A percentile compares a stretch with the other conserved stretches of the same genome.
Evolutionary conservation across 176 grass and related monocot species (phyloP).

Genomic region (Elaeis guineensis): DNA sequence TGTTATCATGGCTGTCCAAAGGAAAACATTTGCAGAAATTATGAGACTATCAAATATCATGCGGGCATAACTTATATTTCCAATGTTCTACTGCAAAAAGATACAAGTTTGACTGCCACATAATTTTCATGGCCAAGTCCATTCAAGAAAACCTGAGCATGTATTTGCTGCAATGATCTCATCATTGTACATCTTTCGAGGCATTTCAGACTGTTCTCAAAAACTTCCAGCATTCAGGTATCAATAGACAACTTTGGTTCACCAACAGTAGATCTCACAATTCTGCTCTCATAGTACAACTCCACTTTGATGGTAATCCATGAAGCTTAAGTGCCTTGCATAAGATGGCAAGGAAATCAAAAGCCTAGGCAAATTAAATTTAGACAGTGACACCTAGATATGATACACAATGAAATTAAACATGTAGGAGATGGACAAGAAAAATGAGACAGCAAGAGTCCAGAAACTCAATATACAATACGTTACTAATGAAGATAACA

Average conservation of each 20-base stretch:
- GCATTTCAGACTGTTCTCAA: constrained; percentile 11
- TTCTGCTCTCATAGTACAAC: not conserved
- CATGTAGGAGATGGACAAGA: no score
- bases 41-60: constrained; percentile 31
- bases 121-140: constrained; percentile 28
- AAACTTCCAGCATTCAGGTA: not conserved
- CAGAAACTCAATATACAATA: no score
- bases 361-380: no score
- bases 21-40: constrained; percentile 33
- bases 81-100: constrained; percentile 22
- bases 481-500: no score
- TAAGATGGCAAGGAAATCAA: no score
- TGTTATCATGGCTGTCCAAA: constrained; percentile 32
- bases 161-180: constrained; percentile 29
- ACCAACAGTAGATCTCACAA: not conserved
- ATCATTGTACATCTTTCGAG: constrained; percentile 19
- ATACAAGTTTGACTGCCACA: constrained; percentile 35
- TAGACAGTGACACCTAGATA: no score
- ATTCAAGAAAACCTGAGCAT: constrained; percentile 34
- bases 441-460: no score
- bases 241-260: not conserved
- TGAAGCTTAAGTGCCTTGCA: no score
- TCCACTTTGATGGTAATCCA: no score
- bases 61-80: constrained; percentile 20
- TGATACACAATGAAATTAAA: no score